Conservation (phyloP, 345 rosid species). For the Clausena lansium region DNA sequence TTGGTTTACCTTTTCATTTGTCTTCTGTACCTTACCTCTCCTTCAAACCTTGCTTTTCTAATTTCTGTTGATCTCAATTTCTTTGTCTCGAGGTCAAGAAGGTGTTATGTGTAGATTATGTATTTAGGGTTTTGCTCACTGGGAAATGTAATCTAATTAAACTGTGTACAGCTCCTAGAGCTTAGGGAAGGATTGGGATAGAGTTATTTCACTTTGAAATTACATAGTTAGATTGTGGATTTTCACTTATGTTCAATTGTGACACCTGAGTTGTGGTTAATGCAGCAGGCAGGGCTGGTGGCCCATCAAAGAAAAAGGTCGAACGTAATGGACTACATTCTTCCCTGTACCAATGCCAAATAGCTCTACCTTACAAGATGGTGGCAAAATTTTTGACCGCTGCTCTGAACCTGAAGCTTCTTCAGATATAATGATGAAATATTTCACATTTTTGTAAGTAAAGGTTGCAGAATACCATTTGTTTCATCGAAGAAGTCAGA, state of each 20-base stretch:
- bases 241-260: neutral
- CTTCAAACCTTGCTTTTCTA: neutral
- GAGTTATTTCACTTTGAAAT: neutral
- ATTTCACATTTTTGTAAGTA: neutral
- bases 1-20: neutral
- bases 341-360: constrained; percentile 47
- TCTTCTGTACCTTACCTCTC: neutral
- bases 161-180: neutral
- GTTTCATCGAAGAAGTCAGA: neutral
- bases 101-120: neutral
- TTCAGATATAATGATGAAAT: neutral
- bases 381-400: neutral
- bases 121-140: neutral
- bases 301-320: constrained; percentile 37
- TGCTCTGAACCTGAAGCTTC: neutral
- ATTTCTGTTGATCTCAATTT: neutral
- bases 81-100: neutral
- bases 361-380: constrained; percentile 1
- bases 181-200: neutral
- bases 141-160: neutral
- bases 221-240: neutral
- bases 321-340: constrained; percentile 50
- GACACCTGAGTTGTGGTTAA: constrained; percentile 6
- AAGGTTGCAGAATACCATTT: neutral
- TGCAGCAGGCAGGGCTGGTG: constrained; percentile 49